phyloP scores from a whole-genome alignment of 2,329 filamentous ascomycete genomes.

The Talaromyces sp. region DNA sequence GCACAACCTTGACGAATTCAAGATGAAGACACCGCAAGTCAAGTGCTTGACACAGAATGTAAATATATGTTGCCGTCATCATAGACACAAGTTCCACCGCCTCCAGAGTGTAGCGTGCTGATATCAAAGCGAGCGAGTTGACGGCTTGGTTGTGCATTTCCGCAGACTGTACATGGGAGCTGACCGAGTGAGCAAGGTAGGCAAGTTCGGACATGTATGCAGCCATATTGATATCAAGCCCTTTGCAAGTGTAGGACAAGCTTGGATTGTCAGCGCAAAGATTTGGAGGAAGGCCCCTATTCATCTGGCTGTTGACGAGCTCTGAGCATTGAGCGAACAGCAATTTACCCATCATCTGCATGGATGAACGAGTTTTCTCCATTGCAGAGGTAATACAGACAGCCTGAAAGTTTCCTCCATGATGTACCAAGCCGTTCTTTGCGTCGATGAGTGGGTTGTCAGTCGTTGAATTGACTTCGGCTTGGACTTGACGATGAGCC shows the following conservation, averaged over 20 bases:
- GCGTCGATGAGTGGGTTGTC: constrained; percentile 64
- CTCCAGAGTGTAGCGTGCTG: constrained; percentile 55
- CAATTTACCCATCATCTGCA: constrained; percentile 60
- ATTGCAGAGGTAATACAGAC: constrained; percentile 60
- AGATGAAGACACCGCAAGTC: constrained; percentile 43
- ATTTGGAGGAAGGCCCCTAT: constrained; percentile 61
- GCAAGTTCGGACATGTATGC: constrained; percentile 62
- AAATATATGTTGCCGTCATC: constrained; percentile 55
- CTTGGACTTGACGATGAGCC: constrained; percentile 54
- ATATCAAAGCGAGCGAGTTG: constrained; percentile 63
- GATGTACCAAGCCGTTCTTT: constrained; percentile 44
- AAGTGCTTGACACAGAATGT: constrained; percentile 58
- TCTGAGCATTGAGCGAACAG: constrained; percentile 63
- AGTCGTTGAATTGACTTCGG: constrained; percentile 64
- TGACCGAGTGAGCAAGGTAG: constrained; percentile 61
- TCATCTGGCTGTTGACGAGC: constrained; percentile 59
- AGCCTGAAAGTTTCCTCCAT: constrained; percentile 69
- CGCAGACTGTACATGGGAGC: constrained; percentile 60
- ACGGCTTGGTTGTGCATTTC: constrained; percentile 67
- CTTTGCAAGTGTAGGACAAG: constrained; percentile 60
- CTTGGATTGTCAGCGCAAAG: constrained; percentile 59
- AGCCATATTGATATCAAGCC: constrained; percentile 64
- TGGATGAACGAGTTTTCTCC: constrained; percentile 55
- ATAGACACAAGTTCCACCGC: constrained; percentile 56
- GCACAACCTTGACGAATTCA: constrained; percentile 16